These are phyloP conservation scores for Pythium dissotocum DNA, from an alignment of 352 stramenopile genomes.

Conservation along the genomic window DNA sequence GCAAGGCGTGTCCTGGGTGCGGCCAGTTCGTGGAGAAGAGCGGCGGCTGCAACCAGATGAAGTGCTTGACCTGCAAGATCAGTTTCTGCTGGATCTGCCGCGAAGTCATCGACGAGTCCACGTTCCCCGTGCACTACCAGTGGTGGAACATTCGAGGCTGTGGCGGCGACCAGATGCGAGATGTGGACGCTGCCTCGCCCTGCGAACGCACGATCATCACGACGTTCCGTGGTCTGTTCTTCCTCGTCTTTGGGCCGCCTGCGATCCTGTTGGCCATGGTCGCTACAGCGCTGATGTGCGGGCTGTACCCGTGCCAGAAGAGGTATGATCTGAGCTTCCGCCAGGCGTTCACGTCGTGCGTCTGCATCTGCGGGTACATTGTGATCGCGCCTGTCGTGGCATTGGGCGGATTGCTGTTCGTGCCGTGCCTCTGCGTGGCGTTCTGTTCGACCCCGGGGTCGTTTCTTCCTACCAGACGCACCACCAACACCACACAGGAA, in stretches of 20 bases:
- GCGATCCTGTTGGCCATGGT: constrained; percentile 56
- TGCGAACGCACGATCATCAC: constrained; percentile 33
- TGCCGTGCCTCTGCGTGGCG: constrained; percentile 30
- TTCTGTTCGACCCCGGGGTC: constrained; percentile 17
- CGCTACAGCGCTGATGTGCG: constrained; percentile 55
- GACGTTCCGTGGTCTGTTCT: constrained; percentile 51
- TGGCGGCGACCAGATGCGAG: constrained; percentile 54
- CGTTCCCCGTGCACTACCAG: constrained; percentile 89
- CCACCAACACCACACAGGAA: neutral
- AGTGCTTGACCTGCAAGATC: constrained; percentile 75
- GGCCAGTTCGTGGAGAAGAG: constrained; percentile 57
- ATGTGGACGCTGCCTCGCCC: constrained; percentile 38
- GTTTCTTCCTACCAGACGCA: neutral
- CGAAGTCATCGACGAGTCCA: constrained; percentile 74
- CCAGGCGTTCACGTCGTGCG: constrained; percentile 68
- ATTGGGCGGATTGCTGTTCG: constrained; percentile 54
- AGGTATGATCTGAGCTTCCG: constrained; percentile 48
- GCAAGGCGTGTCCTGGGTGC: constrained; percentile 61
- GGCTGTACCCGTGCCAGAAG: constrained; percentile 59
- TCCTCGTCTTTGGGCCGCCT: constrained; percentile 62
- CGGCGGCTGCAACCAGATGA: constrained; percentile 92
- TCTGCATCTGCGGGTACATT: constrained; percentile 42
- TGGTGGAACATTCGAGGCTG: constrained; percentile 77
- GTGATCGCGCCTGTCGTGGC: constrained; percentile 43
- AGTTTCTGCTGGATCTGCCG: constrained; percentile 91